Evolutionary conservation across 495 filamentous ascomycete species (phyloP).

Genomic region (Aspergillus nanangensis): DNA sequence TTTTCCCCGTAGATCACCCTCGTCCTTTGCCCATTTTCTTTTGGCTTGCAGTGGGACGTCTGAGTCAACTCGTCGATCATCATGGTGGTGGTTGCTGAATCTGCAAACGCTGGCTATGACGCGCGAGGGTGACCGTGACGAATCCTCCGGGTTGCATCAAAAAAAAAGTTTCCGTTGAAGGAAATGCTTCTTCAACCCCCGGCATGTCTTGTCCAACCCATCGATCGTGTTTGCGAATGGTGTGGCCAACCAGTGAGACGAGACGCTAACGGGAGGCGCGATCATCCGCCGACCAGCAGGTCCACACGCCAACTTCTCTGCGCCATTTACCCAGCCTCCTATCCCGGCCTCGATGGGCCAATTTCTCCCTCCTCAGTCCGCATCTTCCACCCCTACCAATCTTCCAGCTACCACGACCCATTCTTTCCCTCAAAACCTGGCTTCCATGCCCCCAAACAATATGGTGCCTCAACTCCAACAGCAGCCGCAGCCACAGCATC

Average conservation of each 20-base stretch:
- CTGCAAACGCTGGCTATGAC: too few species aligned
- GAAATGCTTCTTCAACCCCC: too few species aligned
- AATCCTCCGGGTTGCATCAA: too few species aligned
- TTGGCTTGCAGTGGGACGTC: neutral
- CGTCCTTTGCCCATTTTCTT: constrained; percentile 11
- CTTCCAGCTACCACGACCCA: constrained; percentile 32
- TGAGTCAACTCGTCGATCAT: too few species aligned
- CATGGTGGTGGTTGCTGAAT: too few species aligned
- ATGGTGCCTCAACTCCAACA: constrained; percentile 12
- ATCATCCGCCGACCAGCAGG: constrained; percentile 19
- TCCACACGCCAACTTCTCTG: constrained; percentile 39
- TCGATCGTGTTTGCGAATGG: too few species aligned
- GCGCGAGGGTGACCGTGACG: too few species aligned
- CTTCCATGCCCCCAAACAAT: constrained; percentile 31
- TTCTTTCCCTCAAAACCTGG: constrained; percentile 37
- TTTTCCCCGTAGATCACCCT: constrained; percentile 4
- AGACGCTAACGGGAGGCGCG: constrained; percentile 18
- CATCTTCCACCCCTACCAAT: constrained; percentile 19
- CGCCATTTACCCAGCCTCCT: constrained; percentile 35
- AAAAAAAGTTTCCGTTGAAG: too few species aligned
- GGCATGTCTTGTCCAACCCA: too few species aligned
- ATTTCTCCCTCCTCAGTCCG: constrained; percentile 26
- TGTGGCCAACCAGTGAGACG: too few species aligned
- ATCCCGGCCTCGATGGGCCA: constrained; percentile 32
- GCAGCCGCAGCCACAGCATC: constrained; percentile 28